These are phyloP conservation scores for Mortierella sp. DNA, from an alignment of 371 early-diverging fungal genomes.

Conservation along the genomic window DNA sequence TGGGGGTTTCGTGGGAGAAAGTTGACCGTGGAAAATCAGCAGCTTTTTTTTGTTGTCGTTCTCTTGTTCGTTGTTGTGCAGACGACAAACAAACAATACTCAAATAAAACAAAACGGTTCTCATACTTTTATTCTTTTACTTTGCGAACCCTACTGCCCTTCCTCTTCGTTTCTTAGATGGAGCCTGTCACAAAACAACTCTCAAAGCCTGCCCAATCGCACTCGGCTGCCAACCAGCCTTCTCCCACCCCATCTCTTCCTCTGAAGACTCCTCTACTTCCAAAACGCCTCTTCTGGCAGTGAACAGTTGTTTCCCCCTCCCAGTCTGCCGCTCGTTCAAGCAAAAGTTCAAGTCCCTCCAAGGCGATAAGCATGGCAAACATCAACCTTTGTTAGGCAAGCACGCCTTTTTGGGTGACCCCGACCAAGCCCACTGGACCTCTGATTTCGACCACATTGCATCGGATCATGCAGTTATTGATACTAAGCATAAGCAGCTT, in stretches of 20 bases:
- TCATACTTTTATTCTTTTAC: neutral
- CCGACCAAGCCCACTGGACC: conserved; percentile 42
- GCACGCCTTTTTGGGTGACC: conserved; percentile 28
- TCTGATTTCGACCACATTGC: conserved; percentile 47
- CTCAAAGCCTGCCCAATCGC: conserved; percentile 31
- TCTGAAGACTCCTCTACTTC: neutral
- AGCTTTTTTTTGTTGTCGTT: neutral
- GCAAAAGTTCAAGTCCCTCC: conserved; percentile 29
- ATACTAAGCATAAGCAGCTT: conserved; percentile 19
- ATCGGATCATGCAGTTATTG: conserved; percentile 28
- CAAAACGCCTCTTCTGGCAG: neutral
- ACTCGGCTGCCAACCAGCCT: conserved; percentile 39
- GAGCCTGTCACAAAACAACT: conserved; percentile 41
- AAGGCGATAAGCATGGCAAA: conserved; percentile 18
- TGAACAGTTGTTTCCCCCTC: conserved; percentile 38
- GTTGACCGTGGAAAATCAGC: too few species aligned
- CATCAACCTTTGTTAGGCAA: conserved; percentile 31
- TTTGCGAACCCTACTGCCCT: too few species aligned
- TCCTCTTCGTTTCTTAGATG: conserved; percentile 14
- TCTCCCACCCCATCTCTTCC: conserved; percentile 13
- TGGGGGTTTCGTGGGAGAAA: neutral
- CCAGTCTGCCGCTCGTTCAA: conserved; percentile 44
- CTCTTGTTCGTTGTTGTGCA: neutral
- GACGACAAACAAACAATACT: neutral
- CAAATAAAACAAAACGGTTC: neutral